Conservation (phyloP, 2,329 filamentous ascomycete species). For the Epichloe hybrida region DNA sequence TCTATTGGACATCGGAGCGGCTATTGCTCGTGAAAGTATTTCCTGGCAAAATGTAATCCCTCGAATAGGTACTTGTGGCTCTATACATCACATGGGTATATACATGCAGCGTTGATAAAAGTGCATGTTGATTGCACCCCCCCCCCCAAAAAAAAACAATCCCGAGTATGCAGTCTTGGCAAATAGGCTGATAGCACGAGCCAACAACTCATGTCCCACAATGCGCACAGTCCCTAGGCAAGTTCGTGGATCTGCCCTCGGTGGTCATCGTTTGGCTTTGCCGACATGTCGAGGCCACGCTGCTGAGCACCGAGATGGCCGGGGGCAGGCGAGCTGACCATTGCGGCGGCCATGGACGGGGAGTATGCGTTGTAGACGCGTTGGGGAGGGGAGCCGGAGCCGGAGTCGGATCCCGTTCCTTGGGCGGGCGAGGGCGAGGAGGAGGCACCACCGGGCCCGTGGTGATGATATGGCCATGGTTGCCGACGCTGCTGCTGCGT, state of each 20-base stretch:
- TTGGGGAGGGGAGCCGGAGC: background rate
- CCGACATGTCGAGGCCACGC: background rate
- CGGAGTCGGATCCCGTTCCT: background rate
- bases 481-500: background rate
- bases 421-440: background rate
- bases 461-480: background rate
- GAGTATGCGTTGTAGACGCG: background rate
- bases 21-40: too few relatives aligned
- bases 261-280: background rate
- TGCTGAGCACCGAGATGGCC: background rate
- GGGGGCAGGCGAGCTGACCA: too few relatives aligned
- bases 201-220: background rate
- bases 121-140: too few relatives aligned
- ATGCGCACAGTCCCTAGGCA: background rate
- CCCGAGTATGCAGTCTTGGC: too few relatives aligned
- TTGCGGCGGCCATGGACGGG: background rate
- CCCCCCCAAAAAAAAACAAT: too few relatives aligned
- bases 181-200: background rate
- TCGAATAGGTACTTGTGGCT: too few relatives aligned
- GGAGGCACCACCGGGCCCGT: background rate
- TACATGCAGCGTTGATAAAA: too few relatives aligned
- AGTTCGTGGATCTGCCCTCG: constrained; percentile 1
- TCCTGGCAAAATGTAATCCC: too few relatives aligned
- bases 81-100: too few relatives aligned
- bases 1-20: too few relatives aligned